A percentile compares a stretch with the other conserved stretches of the same genome.
These are phyloP conservation scores for Nannizziopsis arthrosporioides DNA, from an alignment of 2,329 filamentous ascomycete species.

Conservation along the genomic window DNA sequence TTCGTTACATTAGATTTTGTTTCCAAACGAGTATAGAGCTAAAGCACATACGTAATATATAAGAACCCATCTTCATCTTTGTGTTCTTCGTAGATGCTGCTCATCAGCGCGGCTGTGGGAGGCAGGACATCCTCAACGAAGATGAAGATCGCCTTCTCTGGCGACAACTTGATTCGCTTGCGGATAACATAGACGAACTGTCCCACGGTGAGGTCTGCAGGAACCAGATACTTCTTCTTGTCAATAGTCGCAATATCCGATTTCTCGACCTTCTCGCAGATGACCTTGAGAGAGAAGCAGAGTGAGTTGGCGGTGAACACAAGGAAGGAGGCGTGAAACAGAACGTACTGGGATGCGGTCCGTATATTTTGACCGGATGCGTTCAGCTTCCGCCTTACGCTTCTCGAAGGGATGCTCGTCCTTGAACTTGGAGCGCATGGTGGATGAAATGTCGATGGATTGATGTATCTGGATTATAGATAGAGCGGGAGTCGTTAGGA, in stretches of 20 bases:
- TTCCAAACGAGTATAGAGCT: background rate
- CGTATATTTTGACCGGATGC: slow-evolving; percentile 96
- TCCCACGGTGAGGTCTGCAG: slow-evolving; percentile 91
- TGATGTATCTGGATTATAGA: slow-evolving; percentile 11
- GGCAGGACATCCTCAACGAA: slow-evolving; percentile 98
- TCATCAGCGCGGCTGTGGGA: slow-evolving; percentile 94
- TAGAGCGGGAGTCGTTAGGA: slow-evolving; percentile 13
- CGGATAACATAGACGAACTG: slow-evolving; percentile 99
- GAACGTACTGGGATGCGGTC: slow-evolving; percentile 86
- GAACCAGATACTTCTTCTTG: slow-evolving; percentile 99
- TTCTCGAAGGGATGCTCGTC: slow-evolving; percentile 99
- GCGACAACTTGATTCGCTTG: slow-evolving; percentile 98
- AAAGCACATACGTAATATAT: slow-evolving; percentile 72
- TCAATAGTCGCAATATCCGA: slow-evolving; percentile 99
- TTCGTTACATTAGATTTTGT: background rate
- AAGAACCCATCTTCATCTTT: slow-evolving; percentile 83
- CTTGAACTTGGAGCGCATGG: slow-evolving; percentile 99
- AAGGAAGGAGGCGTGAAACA: background rate
- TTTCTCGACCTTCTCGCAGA: slow-evolving; percentile 99
- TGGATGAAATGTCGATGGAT: slow-evolving; percentile 28
- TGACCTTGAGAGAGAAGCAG: slow-evolving; percentile 52
- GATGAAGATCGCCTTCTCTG: slow-evolving; percentile 99
- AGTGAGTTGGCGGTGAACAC: slow-evolving; percentile 4
- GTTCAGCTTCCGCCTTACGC: slow-evolving; percentile 99
- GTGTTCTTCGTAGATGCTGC: slow-evolving; percentile 99